Base-by-base conservation (phyloP, 805 yeast genomes). In the Vanderwaltozyma verrucispora region DNA sequence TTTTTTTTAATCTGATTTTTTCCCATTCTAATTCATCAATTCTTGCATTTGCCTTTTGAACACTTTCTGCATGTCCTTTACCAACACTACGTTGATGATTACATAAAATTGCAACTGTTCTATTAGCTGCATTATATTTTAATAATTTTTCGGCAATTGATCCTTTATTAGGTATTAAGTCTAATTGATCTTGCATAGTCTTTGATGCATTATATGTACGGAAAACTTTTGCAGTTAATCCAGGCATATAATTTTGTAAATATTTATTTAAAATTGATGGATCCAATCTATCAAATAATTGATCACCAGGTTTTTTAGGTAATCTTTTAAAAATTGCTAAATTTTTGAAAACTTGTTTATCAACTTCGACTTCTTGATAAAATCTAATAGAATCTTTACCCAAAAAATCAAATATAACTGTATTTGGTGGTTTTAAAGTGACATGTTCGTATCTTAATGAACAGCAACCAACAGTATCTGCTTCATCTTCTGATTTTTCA, bases 401-500 rank as follows among this genome's bases (percentile, higher is more conserved):
- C 45, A 89, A 67, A 57, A 88, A 88, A 59, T 88, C 97, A 64
- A 88, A 87, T 9, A 81, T 72, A 13, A 89, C 96, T 5, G 71
- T 80, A 47, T 75, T 76, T 8, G 96, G 96, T 2, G 95, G 95
- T 47, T 74, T 74, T 41, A 89, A 67, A 1, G 88, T 79, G 31
- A 89, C 73, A 60, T 88, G 97, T 57, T 88, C 97, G 53, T 66
- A 88, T 51, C 97, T 68, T 47, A 89, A 70, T 1, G 96, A 88
- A 63, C 97, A 89, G 62, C 97, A 89, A 32, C 97, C 97, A 32
- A 89, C 97, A 1, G 97, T 89, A 57, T 89, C 97, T 2, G 97
- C 97, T 56, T 88, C 96, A 48, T 89, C 97, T 3, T 89, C 97
- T 10, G 89, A 81, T 59, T 89, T 89, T 60, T 89, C 96, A 50